Percentiles rank a stretch among this genome's conserved stretches.
Conservation (phyloP, 768 basidiomycete genomes). For the Phaffia australis region DNA sequence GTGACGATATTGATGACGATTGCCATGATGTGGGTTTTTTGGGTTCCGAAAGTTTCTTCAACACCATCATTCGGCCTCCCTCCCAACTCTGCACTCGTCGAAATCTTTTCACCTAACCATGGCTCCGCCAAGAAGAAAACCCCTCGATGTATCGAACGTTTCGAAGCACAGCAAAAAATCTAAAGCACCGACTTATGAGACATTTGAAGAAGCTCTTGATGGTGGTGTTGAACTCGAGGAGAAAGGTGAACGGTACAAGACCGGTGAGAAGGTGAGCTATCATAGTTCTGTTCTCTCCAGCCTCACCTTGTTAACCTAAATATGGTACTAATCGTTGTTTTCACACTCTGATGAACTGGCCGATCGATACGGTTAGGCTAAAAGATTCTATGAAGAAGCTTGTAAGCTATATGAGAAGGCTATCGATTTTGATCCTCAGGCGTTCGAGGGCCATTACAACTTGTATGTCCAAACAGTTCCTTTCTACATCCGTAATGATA, state of each 20-base stretch:
- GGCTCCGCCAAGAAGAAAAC: no score
- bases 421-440: slow-evolving; percentile 29
- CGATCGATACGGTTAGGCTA: slow-evolving; percentile 27
- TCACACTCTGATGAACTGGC: neutral
- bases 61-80: no score
- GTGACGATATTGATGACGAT: no score
- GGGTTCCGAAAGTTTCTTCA: no score
- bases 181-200: slow-evolving; percentile 34
- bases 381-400: slow-evolving; percentile 35
- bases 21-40: no score
- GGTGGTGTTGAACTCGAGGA: slow-evolving; percentile 38
- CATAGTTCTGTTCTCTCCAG: neutral
- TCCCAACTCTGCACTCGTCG: no score
- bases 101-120: no score
- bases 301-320: neutral
- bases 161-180: slow-evolving; percentile 27
- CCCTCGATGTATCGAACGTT: no score
- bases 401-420: slow-evolving; percentile 28
- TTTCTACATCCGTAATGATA: slow-evolving; percentile 31
- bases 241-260: slow-evolving; percentile 37
- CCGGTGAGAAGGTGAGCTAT: slow-evolving; percentile 34
- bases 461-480: slow-evolving; percentile 29
- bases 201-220: slow-evolving; percentile 38
- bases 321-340: neutral
- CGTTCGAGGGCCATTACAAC: slow-evolving; percentile 31